Percentiles rank a stretch among this genome's conserved stretches.
phyloP scores from a whole-genome alignment of 805 yeast species.

The Barnettozyma sucrosica region DNA sequence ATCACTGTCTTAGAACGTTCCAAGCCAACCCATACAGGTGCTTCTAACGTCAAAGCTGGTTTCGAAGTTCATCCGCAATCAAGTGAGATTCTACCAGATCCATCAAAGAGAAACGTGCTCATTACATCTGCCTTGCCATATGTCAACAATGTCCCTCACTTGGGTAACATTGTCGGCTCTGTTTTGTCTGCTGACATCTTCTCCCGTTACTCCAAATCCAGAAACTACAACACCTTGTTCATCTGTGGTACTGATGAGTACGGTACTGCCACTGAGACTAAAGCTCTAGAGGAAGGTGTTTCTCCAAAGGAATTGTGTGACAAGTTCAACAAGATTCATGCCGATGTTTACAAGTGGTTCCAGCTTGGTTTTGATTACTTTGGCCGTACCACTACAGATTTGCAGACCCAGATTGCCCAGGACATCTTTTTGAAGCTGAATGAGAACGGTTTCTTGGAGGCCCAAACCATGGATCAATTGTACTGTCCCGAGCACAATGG shows the following conservation, averaged over 20 bases:
- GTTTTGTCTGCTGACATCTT: slow-evolving; percentile 92
- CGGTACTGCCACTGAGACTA: slow-evolving; percentile 99
- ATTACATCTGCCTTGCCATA: slow-evolving; percentile 97
- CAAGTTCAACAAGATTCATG: slow-evolving; percentile 82
- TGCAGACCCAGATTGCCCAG: slow-evolving; percentile 94
- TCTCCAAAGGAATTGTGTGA: slow-evolving; percentile 87
- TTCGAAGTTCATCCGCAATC: slow-evolving; percentile 23
- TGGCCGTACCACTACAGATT: slow-evolving; percentile 91
- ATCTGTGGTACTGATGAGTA: slow-evolving; percentile 98
- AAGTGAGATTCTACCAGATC: slow-evolving; percentile 49
- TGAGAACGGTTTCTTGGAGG: slow-evolving; percentile 78
- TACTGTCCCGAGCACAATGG: slow-evolving; percentile 89
- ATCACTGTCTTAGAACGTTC: slow-evolving; percentile 39
- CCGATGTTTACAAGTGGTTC: slow-evolving; percentile 94
- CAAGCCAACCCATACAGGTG: slow-evolving; percentile 39
- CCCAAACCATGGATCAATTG: slow-evolving; percentile 81
- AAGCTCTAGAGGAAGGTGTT: slow-evolving; percentile 89
- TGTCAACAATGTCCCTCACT: slow-evolving; percentile 96
- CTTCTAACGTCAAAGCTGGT: slow-evolving; percentile 24
- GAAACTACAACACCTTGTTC: slow-evolving; percentile 81
- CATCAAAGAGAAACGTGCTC: slow-evolving; percentile 66
- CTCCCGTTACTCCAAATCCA: slow-evolving; percentile 81
- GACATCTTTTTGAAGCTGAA: slow-evolving; percentile 76
- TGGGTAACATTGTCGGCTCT: slow-evolving; percentile 95
- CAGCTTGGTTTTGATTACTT: slow-evolving; percentile 90